phyloP scores from a whole-genome alignment of 345 rosid genomes.

The Boechera stricta region DNA sequence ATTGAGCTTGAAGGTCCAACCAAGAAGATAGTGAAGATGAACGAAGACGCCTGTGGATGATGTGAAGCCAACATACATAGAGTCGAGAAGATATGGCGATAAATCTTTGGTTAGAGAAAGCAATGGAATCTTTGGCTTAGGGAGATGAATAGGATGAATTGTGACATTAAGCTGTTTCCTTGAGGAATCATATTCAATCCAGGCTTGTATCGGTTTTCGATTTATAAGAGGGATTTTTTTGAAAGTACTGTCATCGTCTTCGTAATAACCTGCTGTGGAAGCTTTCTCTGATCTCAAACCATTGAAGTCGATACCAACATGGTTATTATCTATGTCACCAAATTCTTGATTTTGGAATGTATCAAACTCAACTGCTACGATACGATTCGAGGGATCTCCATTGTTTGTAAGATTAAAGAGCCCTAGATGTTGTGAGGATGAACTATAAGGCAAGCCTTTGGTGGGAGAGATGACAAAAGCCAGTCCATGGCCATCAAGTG shows the following conservation, averaged over 20 bases:
- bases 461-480: slow-evolving; percentile 62
- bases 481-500: slow-evolving; percentile 66
- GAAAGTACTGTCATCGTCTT: slow-evolving; percentile 47
- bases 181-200: slow-evolving; percentile 78
- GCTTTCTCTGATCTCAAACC: slow-evolving; percentile 56
- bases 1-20: slow-evolving; percentile 61
- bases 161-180: slow-evolving; percentile 55
- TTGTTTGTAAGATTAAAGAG: slow-evolving; percentile 51
- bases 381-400: slow-evolving; percentile 58
- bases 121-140: slow-evolving; percentile 57
- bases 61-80: slow-evolving; percentile 66
- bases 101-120: slow-evolving; percentile 64
- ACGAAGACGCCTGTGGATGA: slow-evolving; percentile 48
- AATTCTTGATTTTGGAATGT: slow-evolving; percentile 55
- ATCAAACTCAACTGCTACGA: slow-evolving; percentile 85
- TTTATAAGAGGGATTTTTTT: slow-evolving; percentile 47
- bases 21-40: slow-evolving; percentile 52
- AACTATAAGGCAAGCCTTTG: slow-evolving; percentile 46
- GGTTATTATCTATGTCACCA: slow-evolving; percentile 51
- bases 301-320: slow-evolving; percentile 57
- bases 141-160: slow-evolving; percentile 53
- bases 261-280: slow-evolving; percentile 53
- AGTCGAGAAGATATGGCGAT: slow-evolving; percentile 34
- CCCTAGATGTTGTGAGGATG: slow-evolving; percentile 57
- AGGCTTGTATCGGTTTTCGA: slow-evolving; percentile 60